These are phyloP conservation scores for Colletotrichum godetiae DNA, from an alignment of 2,329 filamentous ascomycete species.

Conservation along the genomic window DNA sequence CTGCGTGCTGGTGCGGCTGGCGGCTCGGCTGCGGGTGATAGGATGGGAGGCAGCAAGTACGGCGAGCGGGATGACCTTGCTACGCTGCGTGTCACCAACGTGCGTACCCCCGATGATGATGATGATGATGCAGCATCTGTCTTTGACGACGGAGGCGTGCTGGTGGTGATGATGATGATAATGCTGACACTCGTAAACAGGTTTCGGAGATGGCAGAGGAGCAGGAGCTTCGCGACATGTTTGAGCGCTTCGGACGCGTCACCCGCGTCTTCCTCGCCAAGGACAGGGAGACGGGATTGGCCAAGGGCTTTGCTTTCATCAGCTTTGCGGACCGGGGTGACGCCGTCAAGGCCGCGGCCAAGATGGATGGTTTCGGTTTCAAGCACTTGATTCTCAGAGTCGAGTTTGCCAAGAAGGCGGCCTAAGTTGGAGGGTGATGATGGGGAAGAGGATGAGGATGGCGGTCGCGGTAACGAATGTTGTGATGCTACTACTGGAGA, in stretches of 20 bases:
- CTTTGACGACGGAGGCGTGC: background rate
- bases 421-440: constrained; percentile 39
- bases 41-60: constrained; percentile 86
- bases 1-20: constrained; percentile 76
- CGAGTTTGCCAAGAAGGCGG: constrained; percentile 85
- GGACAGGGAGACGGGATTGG: constrained; percentile 94
- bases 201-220: constrained; percentile 98
- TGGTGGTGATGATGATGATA: constrained; percentile 10
- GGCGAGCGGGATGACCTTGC: constrained; percentile 95
- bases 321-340: constrained; percentile 92
- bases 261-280: constrained; percentile 98
- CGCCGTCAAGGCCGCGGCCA: constrained; percentile 91
- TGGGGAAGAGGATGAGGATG: background rate
- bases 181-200: constrained; percentile 58
- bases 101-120: constrained; percentile 59
- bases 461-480: constrained; percentile 23
- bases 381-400: constrained; percentile 88
- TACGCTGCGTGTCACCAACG: constrained; percentile 97
- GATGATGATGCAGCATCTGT: background rate
- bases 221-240: constrained; percentile 94
- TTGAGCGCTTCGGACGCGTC: constrained; percentile 96
- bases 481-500: constrained; percentile 34
- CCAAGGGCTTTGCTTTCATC: constrained; percentile 99
- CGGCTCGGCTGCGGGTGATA: constrained; percentile 74
- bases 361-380: constrained; percentile 97